Percentiles rank a stretch among this genome's conserved stretches.
These are phyloP conservation scores for Chenopodium suecicum DNA, from an alignment of 148 eudicot species.

Conservation along the genomic window DNA sequence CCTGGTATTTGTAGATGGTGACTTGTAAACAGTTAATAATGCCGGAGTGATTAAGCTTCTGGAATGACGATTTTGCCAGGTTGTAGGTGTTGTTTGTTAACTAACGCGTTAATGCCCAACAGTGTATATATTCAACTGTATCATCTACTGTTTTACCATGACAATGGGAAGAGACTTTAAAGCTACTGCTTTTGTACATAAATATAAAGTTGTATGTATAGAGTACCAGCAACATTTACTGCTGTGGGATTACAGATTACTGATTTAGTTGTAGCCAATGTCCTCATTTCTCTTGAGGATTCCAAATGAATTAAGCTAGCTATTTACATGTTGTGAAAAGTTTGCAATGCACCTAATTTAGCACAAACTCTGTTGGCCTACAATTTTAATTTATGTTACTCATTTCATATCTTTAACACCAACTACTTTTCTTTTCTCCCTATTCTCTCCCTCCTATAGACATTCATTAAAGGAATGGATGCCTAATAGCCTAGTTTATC, in stretches of 20 bases:
- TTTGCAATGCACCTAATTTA: too few species aligned
- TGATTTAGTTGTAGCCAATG: background rate
- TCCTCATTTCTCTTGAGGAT: background rate
- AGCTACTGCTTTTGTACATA: constrained; percentile 20
- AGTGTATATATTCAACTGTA: constrained; percentile 11
- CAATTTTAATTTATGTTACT: too few species aligned
- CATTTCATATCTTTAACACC: too few species aligned
- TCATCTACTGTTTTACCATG: background rate
- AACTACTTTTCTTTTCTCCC: too few species aligned
- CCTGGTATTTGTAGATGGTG: constrained; percentile 82
- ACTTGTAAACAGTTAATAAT: constrained; percentile 15
- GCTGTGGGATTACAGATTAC: background rate
- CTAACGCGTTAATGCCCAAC: constrained; percentile 23
- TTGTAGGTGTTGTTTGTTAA: constrained; percentile 1
- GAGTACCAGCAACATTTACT: background rate
- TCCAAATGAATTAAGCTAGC: background rate
- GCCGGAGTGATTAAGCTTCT: constrained; percentile 1
- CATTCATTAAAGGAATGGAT: too few species aligned
- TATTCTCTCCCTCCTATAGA: too few species aligned
- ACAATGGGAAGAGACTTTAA: constrained; percentile 1
- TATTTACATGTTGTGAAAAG: too few species aligned
- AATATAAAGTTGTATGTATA: background rate
- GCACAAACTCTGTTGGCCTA: too few species aligned
- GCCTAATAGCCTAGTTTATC: too few species aligned
- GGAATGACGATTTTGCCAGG: constrained; percentile 5